Evolutionary conservation across 2,329 filamentous ascomycete genomes (phyloP).

Genomic region (Mycogone perniciosa): DNA sequence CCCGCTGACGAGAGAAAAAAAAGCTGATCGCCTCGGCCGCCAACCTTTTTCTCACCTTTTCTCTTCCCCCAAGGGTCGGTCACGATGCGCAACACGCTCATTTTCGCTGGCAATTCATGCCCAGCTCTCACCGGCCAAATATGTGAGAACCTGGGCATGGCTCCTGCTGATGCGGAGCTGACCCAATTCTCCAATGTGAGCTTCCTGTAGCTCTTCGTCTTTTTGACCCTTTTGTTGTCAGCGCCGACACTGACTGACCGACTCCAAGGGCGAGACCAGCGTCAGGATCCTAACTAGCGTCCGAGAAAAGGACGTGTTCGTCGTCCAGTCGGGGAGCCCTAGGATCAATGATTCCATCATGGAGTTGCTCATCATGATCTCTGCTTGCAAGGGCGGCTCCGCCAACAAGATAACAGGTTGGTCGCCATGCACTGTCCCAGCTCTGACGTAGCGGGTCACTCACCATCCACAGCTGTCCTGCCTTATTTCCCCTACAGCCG

Average conservation of each 20-base stretch:
- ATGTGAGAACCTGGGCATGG: conserved; percentile 63
- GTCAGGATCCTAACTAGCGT: conserved; percentile 68
- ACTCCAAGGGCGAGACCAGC: conserved; percentile 58
- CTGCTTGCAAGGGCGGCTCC: conserved; percentile 94
- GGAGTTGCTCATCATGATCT: conserved; percentile 99
- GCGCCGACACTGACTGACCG: conserved; percentile 16
- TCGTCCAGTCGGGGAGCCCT: conserved; percentile 91
- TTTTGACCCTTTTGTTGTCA: conserved; percentile 4
- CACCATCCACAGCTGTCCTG: conserved; percentile 58
- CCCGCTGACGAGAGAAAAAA: conserved; percentile 8
- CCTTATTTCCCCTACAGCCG: conserved; percentile 99
- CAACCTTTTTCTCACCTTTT: conserved; percentile 14
- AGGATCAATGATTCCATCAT: conserved; percentile 99
- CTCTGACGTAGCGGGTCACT: conserved; percentile 2
- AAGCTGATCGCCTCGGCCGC: conserved; percentile 8
- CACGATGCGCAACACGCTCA: conserved; percentile 59
- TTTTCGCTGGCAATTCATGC: conserved; percentile 63
- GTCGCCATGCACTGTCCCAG: conserved; percentile 20
- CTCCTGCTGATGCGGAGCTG: conserved; percentile 57
- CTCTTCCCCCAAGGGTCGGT: conserved; percentile 20
- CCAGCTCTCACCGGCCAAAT: conserved; percentile 58
- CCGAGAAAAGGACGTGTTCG: conserved; percentile 97
- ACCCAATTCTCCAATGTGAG: conserved; percentile 65
- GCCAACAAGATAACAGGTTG: conserved; percentile 93
- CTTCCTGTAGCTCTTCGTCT: conserved; percentile 25